Evolutionary conservation across 169 alveolate species (phyloP).

Genomic region (Plasmodium coatneyi): DNA sequence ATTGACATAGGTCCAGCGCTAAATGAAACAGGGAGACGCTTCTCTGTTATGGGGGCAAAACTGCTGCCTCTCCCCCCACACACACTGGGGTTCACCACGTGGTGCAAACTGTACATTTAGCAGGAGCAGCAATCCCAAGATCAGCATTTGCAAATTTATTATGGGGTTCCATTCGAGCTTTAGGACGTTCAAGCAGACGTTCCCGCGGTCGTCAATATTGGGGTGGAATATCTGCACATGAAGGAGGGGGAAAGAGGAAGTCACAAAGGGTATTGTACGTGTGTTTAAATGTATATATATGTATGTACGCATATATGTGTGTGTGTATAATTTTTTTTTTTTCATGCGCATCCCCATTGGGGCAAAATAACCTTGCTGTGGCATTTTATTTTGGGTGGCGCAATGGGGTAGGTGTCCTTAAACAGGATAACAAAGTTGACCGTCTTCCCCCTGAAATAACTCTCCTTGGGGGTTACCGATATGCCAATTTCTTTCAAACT

Average conservation of each 20-base stretch:
- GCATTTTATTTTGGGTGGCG: constrained; percentile 65
- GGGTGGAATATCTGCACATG: constrained; percentile 63
- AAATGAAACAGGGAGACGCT: constrained; percentile 1
- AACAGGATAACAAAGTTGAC: constrained; percentile 28
- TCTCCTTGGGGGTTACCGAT: constrained; percentile 49
- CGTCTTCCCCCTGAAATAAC: constrained; percentile 41
- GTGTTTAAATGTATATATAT: background rate
- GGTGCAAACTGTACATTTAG: constrained; percentile 28
- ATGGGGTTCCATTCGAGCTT: constrained; percentile 71
- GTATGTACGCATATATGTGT: background rate
- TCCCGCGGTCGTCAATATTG: constrained; percentile 65
- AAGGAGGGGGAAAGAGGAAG: background rate
- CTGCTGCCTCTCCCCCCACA: background rate
- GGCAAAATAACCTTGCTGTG: constrained; percentile 29
- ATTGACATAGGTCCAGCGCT: background rate
- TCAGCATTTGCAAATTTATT: constrained; percentile 62
- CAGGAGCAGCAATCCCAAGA: constrained; percentile 41
- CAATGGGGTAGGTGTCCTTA: constrained; percentile 67
- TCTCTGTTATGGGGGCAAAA: background rate
- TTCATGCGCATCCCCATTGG: background rate
- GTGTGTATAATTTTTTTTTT: background rate
- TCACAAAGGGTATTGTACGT: background rate
- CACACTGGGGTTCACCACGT: background rate
- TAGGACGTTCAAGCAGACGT: constrained; percentile 69
- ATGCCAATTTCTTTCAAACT: constrained; percentile 45